Evolutionary conservation across 805 yeast species (phyloP).

Genomic region (Saturnispora hagleri): DNA sequence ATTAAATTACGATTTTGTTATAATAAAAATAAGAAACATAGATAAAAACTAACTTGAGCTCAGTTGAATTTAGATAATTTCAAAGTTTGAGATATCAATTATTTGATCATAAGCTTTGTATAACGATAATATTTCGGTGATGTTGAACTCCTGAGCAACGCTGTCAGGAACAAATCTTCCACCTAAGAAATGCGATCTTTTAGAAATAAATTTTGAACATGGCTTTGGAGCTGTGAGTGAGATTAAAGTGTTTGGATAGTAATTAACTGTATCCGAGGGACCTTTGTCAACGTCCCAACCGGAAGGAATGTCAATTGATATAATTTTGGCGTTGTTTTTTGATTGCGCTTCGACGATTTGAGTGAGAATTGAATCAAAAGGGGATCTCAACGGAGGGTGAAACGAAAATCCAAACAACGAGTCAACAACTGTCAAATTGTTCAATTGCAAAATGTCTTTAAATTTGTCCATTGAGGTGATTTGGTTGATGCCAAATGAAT

Average conservation of each 20-base stretch:
- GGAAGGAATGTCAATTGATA: slow-evolving; percentile 86
- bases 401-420: slow-evolving; percentile 91
- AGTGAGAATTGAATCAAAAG: slow-evolving; percentile 48
- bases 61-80: not conserved
- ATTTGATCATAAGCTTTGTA: not conserved
- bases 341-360: slow-evolving; percentile 28
- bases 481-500: slow-evolving; percentile 43
- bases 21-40: not conserved
- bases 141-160: slow-evolving; percentile 66
- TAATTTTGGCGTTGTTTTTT: slow-evolving; percentile 39
- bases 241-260: slow-evolving; percentile 57
- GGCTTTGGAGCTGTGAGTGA: slow-evolving; percentile 94
- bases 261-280: slow-evolving; percentile 35
- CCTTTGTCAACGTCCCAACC: slow-evolving; percentile 97
- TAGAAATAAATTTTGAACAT: slow-evolving; percentile 44
- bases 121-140: slow-evolving; percentile 41
- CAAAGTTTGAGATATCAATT: not conserved
- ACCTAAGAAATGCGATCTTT: slow-evolving; percentile 64
- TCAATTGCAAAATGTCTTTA: slow-evolving; percentile 22
- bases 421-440: slow-evolving; percentile 53
- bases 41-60: not conserved
- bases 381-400: slow-evolving; percentile 76
- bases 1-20: not conserved
- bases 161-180: slow-evolving; percentile 70
- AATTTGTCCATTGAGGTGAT: slow-evolving; percentile 15